These are phyloP conservation scores for Pistacia vera DNA, from an alignment of 345 rosid species.

Conservation along the genomic window DNA sequence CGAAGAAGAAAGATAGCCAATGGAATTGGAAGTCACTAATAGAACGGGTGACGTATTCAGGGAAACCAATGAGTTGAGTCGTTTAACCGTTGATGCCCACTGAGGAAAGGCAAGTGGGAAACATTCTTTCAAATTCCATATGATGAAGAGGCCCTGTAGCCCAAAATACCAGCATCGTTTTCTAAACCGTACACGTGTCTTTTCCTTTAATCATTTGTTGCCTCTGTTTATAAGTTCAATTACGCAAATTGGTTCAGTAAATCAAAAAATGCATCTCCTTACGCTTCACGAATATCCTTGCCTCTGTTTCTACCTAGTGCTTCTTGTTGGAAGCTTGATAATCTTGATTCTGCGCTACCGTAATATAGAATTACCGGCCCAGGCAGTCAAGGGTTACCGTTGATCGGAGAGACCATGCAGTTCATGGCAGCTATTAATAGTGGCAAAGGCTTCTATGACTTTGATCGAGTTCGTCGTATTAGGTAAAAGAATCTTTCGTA, in stretches of 20 bases:
- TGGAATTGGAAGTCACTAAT: no score
- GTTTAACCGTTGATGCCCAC: not conserved
- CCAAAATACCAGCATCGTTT: not conserved
- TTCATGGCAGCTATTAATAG: conserved; percentile 68
- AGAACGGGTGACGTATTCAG: no score
- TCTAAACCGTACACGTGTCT: conserved; percentile 13
- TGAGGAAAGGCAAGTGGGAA: not conserved
- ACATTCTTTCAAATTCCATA: not conserved
- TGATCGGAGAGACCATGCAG: conserved; percentile 80
- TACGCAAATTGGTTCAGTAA: not conserved
- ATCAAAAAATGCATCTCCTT: conserved; percentile 1
- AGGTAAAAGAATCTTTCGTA: conserved; percentile 33
- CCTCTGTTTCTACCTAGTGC: conserved; percentile 26
- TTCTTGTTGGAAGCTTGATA: conserved; percentile 27
- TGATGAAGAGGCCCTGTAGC: not conserved
- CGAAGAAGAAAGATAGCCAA: no score
- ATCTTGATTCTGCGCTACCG: conserved; percentile 13
- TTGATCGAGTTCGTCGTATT: conserved; percentile 56
- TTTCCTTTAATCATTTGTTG: not conserved
- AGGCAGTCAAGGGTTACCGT: conserved; percentile 65
- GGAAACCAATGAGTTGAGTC: conserved; percentile 13
- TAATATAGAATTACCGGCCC: conserved; percentile 36
- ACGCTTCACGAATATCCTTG: conserved; percentile 2
- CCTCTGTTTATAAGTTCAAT: no score
- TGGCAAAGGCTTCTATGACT: conserved; percentile 63